Conservation (phyloP, 768 basidiomycete species). For the Naganishia onofrii region DNA sequence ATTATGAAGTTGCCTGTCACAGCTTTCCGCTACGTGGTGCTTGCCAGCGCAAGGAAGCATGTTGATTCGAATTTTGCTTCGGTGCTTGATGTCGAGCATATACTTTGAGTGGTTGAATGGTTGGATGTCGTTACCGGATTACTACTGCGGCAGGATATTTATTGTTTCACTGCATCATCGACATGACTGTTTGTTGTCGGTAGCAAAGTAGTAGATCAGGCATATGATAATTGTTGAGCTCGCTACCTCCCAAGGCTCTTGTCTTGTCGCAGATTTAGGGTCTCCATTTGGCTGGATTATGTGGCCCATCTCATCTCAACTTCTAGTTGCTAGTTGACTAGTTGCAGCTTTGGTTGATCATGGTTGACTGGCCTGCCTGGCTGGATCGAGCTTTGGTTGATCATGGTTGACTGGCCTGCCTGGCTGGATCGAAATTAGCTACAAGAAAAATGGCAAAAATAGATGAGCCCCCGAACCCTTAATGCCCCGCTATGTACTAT, state of each 20-base stretch:
- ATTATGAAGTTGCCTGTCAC: neutral
- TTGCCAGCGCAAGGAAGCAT: neutral
- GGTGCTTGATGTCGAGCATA: neutral
- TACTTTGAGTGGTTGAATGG: neutral
- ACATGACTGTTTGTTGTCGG: neutral
- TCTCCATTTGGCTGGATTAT: neutral
- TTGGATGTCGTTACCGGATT: neutral
- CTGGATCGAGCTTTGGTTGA: too few species aligned
- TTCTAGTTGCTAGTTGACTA: neutral
- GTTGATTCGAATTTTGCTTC: neutral
- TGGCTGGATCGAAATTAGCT: too few species aligned
- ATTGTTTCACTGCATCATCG: neutral
- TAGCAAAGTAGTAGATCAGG: neutral
- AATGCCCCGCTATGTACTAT: too few species aligned
- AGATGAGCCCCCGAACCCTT: too few species aligned
- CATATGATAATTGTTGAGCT: neutral
- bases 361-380: too few species aligned
- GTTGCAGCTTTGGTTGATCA: too few species aligned
- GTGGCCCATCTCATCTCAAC: too few species aligned
- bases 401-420: too few species aligned
- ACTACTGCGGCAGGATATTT: neutral
- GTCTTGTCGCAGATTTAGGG: conserved; percentile 1
- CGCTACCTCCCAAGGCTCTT: too few species aligned
- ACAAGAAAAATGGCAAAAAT: too few species aligned
- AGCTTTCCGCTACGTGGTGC: neutral